A percentile compares a stretch with the other conserved stretches of the same genome.
Conservation (phyloP, 2,329 filamentous ascomycete genomes). For the Arthrobotrys sinensis region DNA sequence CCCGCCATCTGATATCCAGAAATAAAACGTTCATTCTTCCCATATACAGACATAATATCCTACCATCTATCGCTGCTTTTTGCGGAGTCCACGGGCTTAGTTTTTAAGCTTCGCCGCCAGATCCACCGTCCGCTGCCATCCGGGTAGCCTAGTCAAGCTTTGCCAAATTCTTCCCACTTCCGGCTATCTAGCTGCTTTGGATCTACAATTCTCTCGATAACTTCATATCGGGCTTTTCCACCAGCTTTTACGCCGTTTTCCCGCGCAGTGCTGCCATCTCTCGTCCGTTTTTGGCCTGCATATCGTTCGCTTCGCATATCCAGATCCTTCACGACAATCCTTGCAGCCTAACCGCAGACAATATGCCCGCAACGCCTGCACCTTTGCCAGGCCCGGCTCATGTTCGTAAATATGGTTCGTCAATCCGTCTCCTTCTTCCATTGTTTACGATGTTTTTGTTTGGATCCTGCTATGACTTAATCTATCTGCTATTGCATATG, state of each 20-base stretch:
- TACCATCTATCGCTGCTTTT: background rate
- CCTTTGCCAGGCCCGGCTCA: conserved; percentile 33
- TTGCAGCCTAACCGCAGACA: conserved; percentile 13
- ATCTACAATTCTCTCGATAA: background rate
- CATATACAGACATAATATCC: no score
- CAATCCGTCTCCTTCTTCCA: background rate
- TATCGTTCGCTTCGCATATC: background rate
- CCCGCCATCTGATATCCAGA: background rate
- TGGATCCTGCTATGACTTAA: conserved; percentile 2
- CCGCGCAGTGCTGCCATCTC: background rate
- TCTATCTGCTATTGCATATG: conserved; percentile 12
- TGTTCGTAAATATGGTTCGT: conserved; percentile 42
- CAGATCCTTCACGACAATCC: conserved; percentile 38
- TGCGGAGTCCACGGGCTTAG: background rate
- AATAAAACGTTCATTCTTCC: no score
- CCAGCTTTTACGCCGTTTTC: conserved; percentile 7
- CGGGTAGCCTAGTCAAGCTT: background rate
- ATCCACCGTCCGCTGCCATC: background rate
- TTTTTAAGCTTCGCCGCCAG: background rate
- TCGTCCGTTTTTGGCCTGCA: conserved; percentile 12
- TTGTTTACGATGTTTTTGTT: background rate
- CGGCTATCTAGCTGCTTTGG: background rate
- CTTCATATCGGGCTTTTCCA: conserved; percentile 19
- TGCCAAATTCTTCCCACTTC: background rate
- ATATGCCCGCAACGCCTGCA: conserved; percentile 23